A percentile compares a stretch with the other conserved stretches of the same genome.
Evolutionary conservation across 768 basidiomycete genomes (phyloP).

Genomic region (Pulveroboletus ravenelii): DNA sequence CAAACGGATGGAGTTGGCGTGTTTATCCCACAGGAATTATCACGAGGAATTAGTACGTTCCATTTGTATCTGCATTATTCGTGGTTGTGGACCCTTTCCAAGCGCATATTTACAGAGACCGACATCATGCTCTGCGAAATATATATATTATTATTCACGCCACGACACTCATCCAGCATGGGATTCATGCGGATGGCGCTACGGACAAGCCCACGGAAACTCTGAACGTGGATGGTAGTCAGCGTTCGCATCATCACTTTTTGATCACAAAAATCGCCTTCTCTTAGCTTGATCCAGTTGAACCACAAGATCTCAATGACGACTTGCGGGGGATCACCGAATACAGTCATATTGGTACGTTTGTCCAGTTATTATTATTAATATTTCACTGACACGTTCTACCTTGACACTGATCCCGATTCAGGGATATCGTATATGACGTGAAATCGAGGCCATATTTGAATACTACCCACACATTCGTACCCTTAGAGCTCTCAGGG

Average conservation of each 20-base stretch:
- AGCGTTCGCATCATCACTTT: constrained; percentile 6
- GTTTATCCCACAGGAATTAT: constrained; percentile 16
- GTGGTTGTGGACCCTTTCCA: neutral
- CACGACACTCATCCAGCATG: constrained; percentile 1
- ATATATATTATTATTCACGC: no score
- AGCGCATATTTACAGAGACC: constrained; percentile 17
- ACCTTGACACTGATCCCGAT: neutral
- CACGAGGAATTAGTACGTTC: constrained; percentile 10
- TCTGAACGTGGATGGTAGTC: neutral
- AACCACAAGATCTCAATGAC: neutral
- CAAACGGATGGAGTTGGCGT: constrained; percentile 5
- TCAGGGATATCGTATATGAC: neutral
- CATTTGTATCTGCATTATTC: neutral
- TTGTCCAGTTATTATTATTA: neutral
- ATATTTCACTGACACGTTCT: neutral
- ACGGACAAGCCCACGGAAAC: neutral
- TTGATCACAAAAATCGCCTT: constrained; percentile 15
- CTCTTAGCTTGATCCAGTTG: constrained; percentile 11
- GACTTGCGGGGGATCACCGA: constrained; percentile 5
- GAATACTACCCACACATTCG: constrained; percentile 12
- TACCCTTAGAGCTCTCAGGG: constrained; percentile 5
- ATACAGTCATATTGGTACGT: constrained; percentile 13
- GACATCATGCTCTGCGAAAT: constrained; percentile 2
- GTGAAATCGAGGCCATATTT: constrained; percentile 8
- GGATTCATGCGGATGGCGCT: no score